These are phyloP conservation scores for Fusarium pseudoanthophilum DNA, from an alignment of 2,329 filamentous ascomycete genomes.

Conservation along the genomic window DNA sequence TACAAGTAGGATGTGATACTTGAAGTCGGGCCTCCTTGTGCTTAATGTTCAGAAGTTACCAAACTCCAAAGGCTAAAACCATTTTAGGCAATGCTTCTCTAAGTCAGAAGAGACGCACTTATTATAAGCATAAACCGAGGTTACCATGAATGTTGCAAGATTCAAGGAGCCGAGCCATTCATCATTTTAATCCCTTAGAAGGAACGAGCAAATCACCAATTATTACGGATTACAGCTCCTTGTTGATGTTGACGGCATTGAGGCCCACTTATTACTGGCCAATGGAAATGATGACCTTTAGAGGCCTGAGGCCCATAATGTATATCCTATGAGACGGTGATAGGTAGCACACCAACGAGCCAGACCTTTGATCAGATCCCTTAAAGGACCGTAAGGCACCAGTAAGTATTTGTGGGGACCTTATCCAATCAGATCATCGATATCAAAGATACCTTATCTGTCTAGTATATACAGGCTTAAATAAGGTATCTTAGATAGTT, in stretches of 20 bases:
- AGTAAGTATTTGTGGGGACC: too few relatives aligned
- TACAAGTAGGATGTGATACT: background rate
- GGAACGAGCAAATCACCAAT: background rate
- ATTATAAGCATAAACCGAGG: background rate
- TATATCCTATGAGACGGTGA: background rate
- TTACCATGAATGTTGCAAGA: background rate
- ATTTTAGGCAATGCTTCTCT: background rate
- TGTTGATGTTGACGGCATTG: background rate
- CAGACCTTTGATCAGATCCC: background rate
- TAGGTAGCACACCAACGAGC: background rate
- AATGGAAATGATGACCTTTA: accelerated
- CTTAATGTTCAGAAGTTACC: background rate
- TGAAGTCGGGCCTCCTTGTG: background rate
- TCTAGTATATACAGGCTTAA: too few relatives aligned
- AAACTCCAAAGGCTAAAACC: background rate
- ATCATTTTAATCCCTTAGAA: background rate
- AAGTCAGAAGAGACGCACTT: background rate
- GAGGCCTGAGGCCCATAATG: background rate
- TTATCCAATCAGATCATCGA: too few relatives aligned
- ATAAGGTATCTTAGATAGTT: too few relatives aligned
- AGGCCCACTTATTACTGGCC: background rate
- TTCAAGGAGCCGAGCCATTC: background rate
- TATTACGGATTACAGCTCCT: background rate
- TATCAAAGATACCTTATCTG: too few relatives aligned
- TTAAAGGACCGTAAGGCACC: too few relatives aligned